Base-by-base conservation (phyloP, 2,329 filamentous ascomycete genomes). In the Verticillium dahliae region DNA sequence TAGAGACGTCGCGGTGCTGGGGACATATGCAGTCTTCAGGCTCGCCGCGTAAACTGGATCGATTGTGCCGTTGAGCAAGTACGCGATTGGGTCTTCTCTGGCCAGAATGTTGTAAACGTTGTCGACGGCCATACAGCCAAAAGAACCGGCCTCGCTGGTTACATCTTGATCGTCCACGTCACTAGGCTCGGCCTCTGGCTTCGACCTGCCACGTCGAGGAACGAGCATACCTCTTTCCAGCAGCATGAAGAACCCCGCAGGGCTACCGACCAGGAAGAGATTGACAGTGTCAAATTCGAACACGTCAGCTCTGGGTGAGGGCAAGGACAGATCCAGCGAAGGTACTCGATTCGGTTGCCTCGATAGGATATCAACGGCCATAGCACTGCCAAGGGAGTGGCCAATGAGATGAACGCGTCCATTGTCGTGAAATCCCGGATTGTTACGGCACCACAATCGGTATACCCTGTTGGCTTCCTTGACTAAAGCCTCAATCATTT, bases 381-480 rank as follows among this genome's bases (percentile, higher is more conserved):
- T 98, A 45, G 92, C 92, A 67, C 91, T 97, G 11, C 95, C 95
- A 1, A 99, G 83, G 0, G 93, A 97, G 73, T 99, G 95, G 0
- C 90, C 95, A 63, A 99, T 90, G 5, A 99, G 78, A 74, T 99
- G 95, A 1, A 98, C 92, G 9, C 91, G 88, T 6, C 95, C 95
- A 63, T 85, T 81, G 22, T 90, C 81, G 10, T 88, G 80, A 69
- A 99, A 99, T 0, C 88, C 90, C 0, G 92, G 90, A 65, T 99
- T 98, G 71, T 98, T 97, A 56, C 84, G 83, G 70, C 93, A 97
- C 95, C 95, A 99, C 1, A 98, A 82, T 18, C 90, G 86, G 72
- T 97, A 98, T n/a, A 99, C 91, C 5, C 94, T 86, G 70, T 99
- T 99, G 7, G 95, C 94, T 76, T 99, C 95, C 62, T 84, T 84